Evolutionary conservation across 192 early-diverging fungal genomes (phyloP), one percentile per base, ranked within the genome.

Genomic region (Coemansia sp.): DNA sequence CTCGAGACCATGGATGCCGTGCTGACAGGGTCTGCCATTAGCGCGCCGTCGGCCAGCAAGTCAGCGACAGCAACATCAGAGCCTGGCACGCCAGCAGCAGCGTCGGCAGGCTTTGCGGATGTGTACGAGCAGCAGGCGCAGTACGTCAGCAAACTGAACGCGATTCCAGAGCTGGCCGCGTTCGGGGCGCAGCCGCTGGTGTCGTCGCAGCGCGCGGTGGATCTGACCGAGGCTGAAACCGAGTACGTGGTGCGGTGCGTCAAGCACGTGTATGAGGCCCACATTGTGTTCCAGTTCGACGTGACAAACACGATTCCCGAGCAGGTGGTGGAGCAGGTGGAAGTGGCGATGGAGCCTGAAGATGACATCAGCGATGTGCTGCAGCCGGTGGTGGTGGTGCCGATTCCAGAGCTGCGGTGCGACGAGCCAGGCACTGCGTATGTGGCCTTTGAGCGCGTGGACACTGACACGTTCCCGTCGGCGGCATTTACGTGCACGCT

Each of bases 261-360:
- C 57, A 98, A 98, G 79, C 97, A 99, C 63, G 86, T 96, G n/a
- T 99, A 93, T 71, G 77, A 83, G 50, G 77, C 86, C 23, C 93
- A 97, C 60, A 64, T 99, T 62, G 92, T 99, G 9, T 96, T 98
- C 84, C 94, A 99, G 88, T 98, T 98, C 75, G 88, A 93, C 61
- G 89, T 93, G 71, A 88, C 83, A 58, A 99, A 99, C 83, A 99
- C 97, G 6, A 85, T 99, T 31, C 91, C 94, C 68, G 95, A 98
- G 69, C 90, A 87, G 38, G 75, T 96, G 39, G 80, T 98, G 60
- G 97, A 97, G 81, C 92, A 96, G 74, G 93, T 93, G 1, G 84
- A 84, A 48, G 88, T 97, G 52, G 82, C 86, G 2, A 94, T 98
- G 92, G 88, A 90, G 65, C 83, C 89, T 5, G 89, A 87, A 47